Evolutionary conservation across 345 rosid species (phyloP), one percentile per base, ranked within the genome.

Genomic region (Corchorus capsularis): DNA sequence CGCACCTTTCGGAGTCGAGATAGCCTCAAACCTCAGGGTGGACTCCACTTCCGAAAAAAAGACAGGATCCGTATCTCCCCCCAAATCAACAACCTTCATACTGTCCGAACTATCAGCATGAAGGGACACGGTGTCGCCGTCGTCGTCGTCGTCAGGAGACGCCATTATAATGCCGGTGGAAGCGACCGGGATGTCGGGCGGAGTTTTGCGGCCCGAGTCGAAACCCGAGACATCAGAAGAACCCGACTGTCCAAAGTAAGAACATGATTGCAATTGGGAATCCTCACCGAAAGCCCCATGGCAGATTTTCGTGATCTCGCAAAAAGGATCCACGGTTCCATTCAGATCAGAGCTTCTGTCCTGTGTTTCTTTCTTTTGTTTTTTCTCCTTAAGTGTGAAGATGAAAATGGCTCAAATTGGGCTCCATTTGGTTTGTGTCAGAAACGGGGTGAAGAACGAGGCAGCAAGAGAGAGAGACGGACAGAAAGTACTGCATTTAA

Each of bases 61-160:
- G 75, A 78, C n/a, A n/a, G n/a, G 14, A 71, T 87, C 87, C 37
- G 79, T 77, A 69, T 85, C 87, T 80, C 79, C 78, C 49, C 84
- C 85, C 82, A 85, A 74, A 75, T 85, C 84, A 35, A 82, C 83
- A 22, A 72, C 79, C 69, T 54, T 60, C 60, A 6, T 65, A 13
- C 50, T 65, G 12, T 46, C 80, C 52, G 8, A 34, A 54, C 22
- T 45, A 39, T 22, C 72, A 13, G 49, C 52, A 59, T 68, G 75
- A 68, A 67, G 59, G 43, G 15, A 62, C 27, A 14, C 69, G 19
- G 27, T 39, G 14, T 37, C 78, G 15, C 65, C 73, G 20, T 71
- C 72, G 39, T 17, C 11, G n/a, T n/a, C n/a, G n/a, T n/a, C n/a
- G 13, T 67, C 69, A 22, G 69, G 83, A 6, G 88, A 80, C 17